Conservation (phyloP, 257 asterid genomes). For the Osmanthus fragrans region DNA sequence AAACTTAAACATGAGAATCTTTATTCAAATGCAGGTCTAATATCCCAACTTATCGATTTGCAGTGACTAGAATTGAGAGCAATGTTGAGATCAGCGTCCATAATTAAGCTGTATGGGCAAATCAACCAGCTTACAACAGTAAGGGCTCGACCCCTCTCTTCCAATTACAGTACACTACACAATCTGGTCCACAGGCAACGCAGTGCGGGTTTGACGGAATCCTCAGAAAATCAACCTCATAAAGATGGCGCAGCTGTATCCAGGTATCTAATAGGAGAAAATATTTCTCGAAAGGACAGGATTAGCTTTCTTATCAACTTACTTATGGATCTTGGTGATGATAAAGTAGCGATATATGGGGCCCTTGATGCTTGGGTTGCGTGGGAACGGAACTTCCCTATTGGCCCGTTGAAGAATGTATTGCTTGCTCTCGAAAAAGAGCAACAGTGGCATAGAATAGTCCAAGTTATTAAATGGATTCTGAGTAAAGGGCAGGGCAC, state of each 20-base stretch:
- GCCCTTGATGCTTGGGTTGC: constrained; percentile 95
- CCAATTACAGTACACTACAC: constrained; percentile 32
- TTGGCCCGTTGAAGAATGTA: constrained; percentile 63
- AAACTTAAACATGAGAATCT: background rate
- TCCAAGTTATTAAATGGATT: constrained; percentile 94
- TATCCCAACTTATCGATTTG: background rate
- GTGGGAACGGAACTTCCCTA: constrained; percentile 80
- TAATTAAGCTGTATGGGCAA: constrained; percentile 42
- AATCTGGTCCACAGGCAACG: constrained; percentile 27
- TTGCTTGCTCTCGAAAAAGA: constrained; percentile 70
- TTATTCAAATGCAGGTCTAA: background rate
- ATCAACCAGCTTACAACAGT: constrained; percentile 33
- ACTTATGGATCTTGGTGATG: constrained; percentile 56
- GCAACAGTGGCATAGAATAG: constrained; percentile 76
- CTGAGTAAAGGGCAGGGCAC: constrained; percentile 91
- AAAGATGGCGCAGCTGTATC: constrained; percentile 25
- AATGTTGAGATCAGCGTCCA: constrained; percentile 42
- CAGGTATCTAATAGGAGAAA: constrained; percentile 59
- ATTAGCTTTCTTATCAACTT: constrained; percentile 54
- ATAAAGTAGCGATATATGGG: constrained; percentile 62
- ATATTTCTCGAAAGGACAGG: constrained; percentile 68
- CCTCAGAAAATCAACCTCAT: constrained; percentile 24
- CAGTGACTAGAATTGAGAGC: constrained; percentile 10
- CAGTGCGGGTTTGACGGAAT: constrained; percentile 18
- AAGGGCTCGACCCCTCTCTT: constrained; percentile 33